Conservation (phyloP, 129 eudicot species). For the Tanacetum coccineum region DNA sequence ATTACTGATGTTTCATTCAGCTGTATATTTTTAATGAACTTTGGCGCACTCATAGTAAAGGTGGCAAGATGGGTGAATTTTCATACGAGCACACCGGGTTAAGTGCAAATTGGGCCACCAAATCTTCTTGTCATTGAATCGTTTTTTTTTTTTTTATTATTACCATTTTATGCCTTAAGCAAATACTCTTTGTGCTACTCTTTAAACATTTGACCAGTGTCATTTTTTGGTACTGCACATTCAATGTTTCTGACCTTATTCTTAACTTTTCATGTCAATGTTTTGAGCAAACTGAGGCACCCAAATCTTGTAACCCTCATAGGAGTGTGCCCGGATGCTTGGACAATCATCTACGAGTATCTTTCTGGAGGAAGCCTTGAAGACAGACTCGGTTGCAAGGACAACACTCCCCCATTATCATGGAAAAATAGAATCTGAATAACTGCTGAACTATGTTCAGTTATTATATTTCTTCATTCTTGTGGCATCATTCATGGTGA, state of each 20-base stretch:
- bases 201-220: background rate
- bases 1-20: background rate
- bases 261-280: conserved; percentile 45
- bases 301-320: conserved; percentile 70
- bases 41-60: background rate
- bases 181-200: background rate
- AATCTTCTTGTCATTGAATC: background rate
- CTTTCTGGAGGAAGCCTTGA: conserved; percentile 75
- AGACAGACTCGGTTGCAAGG: conserved; percentile 76
- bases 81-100: background rate
- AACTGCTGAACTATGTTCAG: conserved; percentile 76
- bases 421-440: conserved; percentile 78
- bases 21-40: too few relatives aligned
- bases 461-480: conserved; percentile 70
- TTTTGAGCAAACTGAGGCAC: conserved; percentile 77
- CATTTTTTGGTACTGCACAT: background rate
- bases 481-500: conserved; percentile 65
- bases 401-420: conserved; percentile 66
- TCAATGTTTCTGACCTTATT: background rate
- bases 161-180: too few relatives aligned
- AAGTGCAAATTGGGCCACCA: background rate
- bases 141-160: too few relatives aligned
- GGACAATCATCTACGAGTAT: conserved; percentile 66
- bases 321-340: conserved; percentile 69
- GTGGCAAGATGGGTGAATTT: background rate